Evolutionary conservation across 1,139 yeast species (phyloP).

Genomic region (Candida pseudoviswanathii): DNA sequence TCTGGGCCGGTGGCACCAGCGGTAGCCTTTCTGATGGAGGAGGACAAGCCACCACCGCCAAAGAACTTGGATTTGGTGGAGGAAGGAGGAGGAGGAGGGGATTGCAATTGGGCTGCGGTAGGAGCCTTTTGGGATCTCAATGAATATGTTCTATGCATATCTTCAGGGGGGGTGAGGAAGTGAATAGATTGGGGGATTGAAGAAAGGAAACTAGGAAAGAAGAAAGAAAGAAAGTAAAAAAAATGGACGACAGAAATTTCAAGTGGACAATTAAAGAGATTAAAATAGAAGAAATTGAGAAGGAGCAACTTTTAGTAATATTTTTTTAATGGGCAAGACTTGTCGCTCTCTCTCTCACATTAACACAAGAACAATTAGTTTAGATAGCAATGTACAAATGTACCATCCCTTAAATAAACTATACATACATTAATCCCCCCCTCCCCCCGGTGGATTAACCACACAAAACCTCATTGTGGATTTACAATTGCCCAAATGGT

Average conservation of each 20-base stretch:
- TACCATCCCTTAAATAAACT: background rate
- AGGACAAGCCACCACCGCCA: conserved; percentile 85
- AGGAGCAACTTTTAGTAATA: conserved; percentile 3
- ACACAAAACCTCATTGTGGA: background rate
- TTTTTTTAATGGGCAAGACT: background rate
- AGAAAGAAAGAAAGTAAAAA: conserved; percentile 2
- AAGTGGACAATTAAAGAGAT: conserved; percentile 1
- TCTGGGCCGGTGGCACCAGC: conserved; percentile 97
- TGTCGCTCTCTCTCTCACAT: too few relatives aligned
- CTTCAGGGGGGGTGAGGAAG: conserved; percentile 13
- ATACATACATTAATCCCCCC: too few relatives aligned
- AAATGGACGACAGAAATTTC: conserved; percentile 1
- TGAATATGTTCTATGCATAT: conserved; percentile 98
- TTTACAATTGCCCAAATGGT: background rate
- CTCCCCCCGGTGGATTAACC: too few relatives aligned
- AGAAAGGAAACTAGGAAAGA: background rate
- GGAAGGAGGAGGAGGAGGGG: conserved; percentile 91
- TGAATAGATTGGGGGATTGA: conserved; percentile 32
- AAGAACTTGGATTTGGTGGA: conserved; percentile 79
- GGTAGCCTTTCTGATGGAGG: conserved; percentile 78
- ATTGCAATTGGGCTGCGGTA: conserved; percentile 91
- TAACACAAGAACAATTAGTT: background rate
- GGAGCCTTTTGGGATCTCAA: conserved; percentile 95
- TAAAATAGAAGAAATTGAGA: background rate
- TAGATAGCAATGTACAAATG: background rate